Base-by-base conservation (phyloP, 257 asterid species). In the Handroanthus guayacan region DNA sequence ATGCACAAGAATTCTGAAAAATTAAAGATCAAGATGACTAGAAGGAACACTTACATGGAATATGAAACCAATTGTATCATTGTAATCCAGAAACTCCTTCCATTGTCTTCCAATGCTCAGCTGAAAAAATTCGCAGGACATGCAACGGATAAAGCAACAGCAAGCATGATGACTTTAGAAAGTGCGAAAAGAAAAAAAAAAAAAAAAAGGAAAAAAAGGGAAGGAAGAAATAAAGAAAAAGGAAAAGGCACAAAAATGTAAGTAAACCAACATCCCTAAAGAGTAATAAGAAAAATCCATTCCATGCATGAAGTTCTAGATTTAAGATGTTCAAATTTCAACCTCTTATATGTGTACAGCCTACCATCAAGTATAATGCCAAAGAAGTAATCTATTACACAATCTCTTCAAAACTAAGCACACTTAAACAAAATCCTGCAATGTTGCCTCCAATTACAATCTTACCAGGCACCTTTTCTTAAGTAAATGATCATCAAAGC, bases 51-150 rank as follows among this genome's bases (percentile, higher is more conserved):
- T 76, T 82, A 91, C 98, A 72, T 95, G 98, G 86, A 83, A 65
- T 63, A 91, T 89, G 88, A 84, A 95, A 62, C 98, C 99, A n/a
- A 89, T 82, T 2, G 85, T 16, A 0, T 88, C 96, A 16, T 87
- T 89, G 88, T 81, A 89, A 81, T 91, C 99, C 77, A 95, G 89
- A 77, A 89, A 82, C 79, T 86, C 90, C 92, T 95, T 93, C 99
- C 96, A 95, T 45, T 93, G 97, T 77, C 74, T 89, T 75, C 97
- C 99, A 75, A 95, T 91, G 87, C 96, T 90, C 69, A 85, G 67
- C 99, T 95, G 96, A 69, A 82, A 69, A 72, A 12, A 75, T 60
- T 43, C 10, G 65, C 34, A 60, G 50, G 44, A 58, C 44, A 75
- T 25, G 63, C 16, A 6, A 41, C 47, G 41, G 54, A 45, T 63